Evolutionary conservation across 192 early-diverging fungal species (phyloP), one percentile per base, ranked within the genome.

Genomic region (Backusella luteola): DNA sequence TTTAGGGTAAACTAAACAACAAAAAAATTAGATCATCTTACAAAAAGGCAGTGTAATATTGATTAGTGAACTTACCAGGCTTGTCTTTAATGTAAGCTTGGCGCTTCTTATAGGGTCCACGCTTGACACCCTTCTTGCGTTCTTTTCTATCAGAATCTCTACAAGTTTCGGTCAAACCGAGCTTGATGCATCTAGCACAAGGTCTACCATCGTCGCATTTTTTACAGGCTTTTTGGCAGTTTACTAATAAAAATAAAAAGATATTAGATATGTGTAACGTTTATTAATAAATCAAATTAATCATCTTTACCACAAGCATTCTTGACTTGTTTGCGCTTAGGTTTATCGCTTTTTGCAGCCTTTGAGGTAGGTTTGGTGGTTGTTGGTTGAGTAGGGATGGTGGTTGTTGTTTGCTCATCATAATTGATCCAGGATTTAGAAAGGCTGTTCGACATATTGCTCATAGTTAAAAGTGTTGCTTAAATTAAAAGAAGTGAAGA

Each of bases 181-280:
- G 90, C 73, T 91, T 91, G 71, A 92, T 78, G 77, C 96, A 98
- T 4, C 96, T 88, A 76, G 84, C 77, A 76, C 96, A 98, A 6
- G 96, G 96, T 66, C 96, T 80, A 15, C 83, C 90, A 66, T 92
- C 90, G 66, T 94, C 95, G 78, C 96, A 98, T 78, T 96, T 98
- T 83, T 98, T 98, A 81, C 95, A 95, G 0, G 94, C 91, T 35
- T 91, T 90, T 84, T 94, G 93, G 76, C 96, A 97, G 72, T 96
- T 93, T 35, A 94, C 87, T 88, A 79, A 73, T 38, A 2, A 12
- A 32, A 38, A 56, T 7, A 32, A 71, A 53, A 66, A 71, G 3
- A 63, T 5, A 1, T 63, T 29, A 63, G 56, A 2, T 11, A 59
- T 63, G 56, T 63, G 56, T 63, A 63, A 63, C 56, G 56, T 29